Base-by-base conservation (phyloP, 495 filamentous ascomycete species). In the Echria macrotheca region DNA sequence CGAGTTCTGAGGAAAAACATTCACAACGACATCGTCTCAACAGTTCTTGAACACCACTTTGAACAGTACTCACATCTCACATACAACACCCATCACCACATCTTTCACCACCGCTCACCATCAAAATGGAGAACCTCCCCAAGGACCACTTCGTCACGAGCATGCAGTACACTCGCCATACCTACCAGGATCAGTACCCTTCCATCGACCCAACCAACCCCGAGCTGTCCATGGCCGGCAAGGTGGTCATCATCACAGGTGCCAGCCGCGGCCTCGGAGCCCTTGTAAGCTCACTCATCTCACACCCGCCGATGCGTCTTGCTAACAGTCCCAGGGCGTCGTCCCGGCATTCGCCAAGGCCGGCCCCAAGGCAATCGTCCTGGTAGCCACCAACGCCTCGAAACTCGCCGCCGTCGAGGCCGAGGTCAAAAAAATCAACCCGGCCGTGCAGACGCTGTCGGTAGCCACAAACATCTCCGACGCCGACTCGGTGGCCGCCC, bases 241-340 rank as follows among this genome's bases (percentile, higher is more conserved):
- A 71, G 36, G 60, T 69, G 23, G 59, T 66, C 26, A 51, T 73
- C 42, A 60, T 79, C 29, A 74, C 73, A 8, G 75, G 75, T 2
- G 68, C 72, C 2, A 63, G 67, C 21, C 63, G 68, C 6, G 74
- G 74, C 25, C 63, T 76, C 36, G 74, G 72, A 32, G 60, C 46
- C 37, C 46, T 45, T 52, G 49, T 50, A 18, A 2, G n/a, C 3
- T 10, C 3, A 4, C n/a, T 19, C 36, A 11, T 18, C 36, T 3
- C n/a, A 5, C 3, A n/a, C 4, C 3, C 36, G 10, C 4, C 4
- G 21, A 5, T 9, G 4, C 3, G 10, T 18, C 36, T 10, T 3
- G 21, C 36, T 40, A 43, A 23, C 9, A 14, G 25, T 12, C n/a
- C 35, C 18, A 70, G 65, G 69, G 62, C 23, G 61, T 76, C 32